These are phyloP conservation scores for Chloris gayana DNA, from an alignment of 176 grass and related monocot species.

Conservation along the genomic window DNA sequence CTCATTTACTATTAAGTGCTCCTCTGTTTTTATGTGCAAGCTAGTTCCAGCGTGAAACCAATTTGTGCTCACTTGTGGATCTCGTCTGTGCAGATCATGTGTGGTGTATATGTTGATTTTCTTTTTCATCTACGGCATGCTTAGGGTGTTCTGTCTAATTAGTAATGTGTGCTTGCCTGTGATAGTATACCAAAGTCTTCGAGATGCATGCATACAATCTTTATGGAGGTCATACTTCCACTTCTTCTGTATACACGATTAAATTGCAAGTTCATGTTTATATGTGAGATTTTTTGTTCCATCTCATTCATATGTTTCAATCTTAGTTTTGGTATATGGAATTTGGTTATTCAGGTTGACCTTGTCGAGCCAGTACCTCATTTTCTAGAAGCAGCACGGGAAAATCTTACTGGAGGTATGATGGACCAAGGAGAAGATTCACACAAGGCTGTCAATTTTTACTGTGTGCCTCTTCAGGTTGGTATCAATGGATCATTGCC, in stretches of 20 bases:
- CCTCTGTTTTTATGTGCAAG: too few relatives aligned
- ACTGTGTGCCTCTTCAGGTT: slow-evolving; percentile 94
- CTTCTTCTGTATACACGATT: not conserved
- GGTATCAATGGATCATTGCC: not conserved
- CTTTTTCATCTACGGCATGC: too few relatives aligned
- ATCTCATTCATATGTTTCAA: not conserved
- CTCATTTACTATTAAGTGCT: too few relatives aligned
- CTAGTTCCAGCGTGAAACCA: too few relatives aligned
- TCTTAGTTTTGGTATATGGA: not conserved
- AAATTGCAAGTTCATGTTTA: not conserved
- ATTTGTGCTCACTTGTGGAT: too few relatives aligned
- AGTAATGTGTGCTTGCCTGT: too few relatives aligned
- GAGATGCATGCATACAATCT: not conserved
- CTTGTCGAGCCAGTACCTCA: slow-evolving; percentile 95
- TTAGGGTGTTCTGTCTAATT: too few relatives aligned
- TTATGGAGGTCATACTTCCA: not conserved
- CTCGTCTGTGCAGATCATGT: too few relatives aligned
- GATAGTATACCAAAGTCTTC: not conserved
- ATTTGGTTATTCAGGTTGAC: slow-evolving; percentile 67
- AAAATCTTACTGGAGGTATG: slow-evolving; percentile 64
- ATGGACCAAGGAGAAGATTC: slow-evolving; percentile 53
- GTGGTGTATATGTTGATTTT: too few relatives aligned
- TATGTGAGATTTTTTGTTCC: not conserved
- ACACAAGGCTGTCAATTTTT: slow-evolving; percentile 81
- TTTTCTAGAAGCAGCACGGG: slow-evolving; percentile 81